phyloP scores from a whole-genome alignment of 306 rosid species.

The Vigna angularis region DNA sequence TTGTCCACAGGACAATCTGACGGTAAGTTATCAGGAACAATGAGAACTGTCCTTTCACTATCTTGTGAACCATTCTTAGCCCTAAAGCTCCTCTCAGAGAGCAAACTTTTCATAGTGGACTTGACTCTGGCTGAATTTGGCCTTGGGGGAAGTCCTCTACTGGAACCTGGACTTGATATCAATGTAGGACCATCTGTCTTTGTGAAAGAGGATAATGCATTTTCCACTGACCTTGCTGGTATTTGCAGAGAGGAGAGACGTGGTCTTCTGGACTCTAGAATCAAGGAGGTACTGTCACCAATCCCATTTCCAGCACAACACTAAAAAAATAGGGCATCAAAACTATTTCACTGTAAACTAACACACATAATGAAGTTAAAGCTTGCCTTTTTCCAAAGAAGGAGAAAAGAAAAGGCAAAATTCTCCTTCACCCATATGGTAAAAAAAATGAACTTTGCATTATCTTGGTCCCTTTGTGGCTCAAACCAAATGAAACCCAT shows the following conservation, averaged over 20 bases:
- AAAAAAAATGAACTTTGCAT: conserved; percentile 17
- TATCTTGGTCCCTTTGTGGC: not conserved
- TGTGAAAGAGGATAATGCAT: conserved; percentile 56
- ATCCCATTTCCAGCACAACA: conserved; percentile 46
- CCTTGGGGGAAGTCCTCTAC: conserved; percentile 75
- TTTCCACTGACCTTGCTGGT: conserved; percentile 71
- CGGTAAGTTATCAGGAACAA: conserved; percentile 62
- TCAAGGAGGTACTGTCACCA: conserved; percentile 47
- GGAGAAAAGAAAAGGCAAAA: conserved; percentile 23
- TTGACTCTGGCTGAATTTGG: conserved; percentile 66
- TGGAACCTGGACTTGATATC: conserved; percentile 64
- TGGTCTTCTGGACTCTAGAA: conserved; percentile 66
- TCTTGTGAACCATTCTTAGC: conserved; percentile 56
- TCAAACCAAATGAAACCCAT: conserved; percentile 30
- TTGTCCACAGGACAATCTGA: conserved; percentile 56
- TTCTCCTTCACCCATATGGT: conserved; percentile 20
- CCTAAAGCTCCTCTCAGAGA: conserved; percentile 69
- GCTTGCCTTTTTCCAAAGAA: not conserved
- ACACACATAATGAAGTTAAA: not conserved
- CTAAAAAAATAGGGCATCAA: conserved; percentile 44
- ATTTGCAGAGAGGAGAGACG: conserved; percentile 69
- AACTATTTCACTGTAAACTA: conserved; percentile 5
- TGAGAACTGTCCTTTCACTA: conserved; percentile 65
- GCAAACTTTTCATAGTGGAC: conserved; percentile 58
- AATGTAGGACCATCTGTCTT: conserved; percentile 55